Base-by-base conservation (phyloP, 495 filamentous ascomycete species). In the Penicillium odoratum region DNA sequence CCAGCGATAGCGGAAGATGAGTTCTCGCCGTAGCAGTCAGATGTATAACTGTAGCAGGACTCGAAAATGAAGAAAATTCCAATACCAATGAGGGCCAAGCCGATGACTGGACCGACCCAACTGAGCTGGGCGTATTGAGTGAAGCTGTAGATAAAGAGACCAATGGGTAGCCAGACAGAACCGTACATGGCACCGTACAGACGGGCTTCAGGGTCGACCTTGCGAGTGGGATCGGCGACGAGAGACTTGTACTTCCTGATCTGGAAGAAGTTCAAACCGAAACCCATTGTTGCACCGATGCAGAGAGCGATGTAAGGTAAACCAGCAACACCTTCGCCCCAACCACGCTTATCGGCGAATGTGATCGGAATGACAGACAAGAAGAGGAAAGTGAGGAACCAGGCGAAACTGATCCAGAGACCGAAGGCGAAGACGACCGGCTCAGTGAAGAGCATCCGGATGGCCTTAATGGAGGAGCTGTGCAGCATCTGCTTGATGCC, bases 101-200 rank as follows among this genome's bases (percentile, higher is more conserved):
- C 88, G 7, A 92, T 72, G 6, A 78, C 71, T 5, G 88, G 87
- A 0, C 85, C 89, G 47, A 83, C 79, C 88, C 88, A 91, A 58
- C 53, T 74, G 0, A 91, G 74, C 4, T 66, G 60, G 11, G 77
- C 71, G 69, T 87, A 91, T 7, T 85, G 88, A 1, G 86, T 82
- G 87, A 89, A 91, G 47, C 85, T 87, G 75, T 92, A 92, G 67
- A 92, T 88, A 75, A 92, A 91, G 2, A 91, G 74, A 31, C 87
- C 87, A 52, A 88, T 72, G 2, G 88, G 87, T 58, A 82, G 82
- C 86, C 86, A 91, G 78, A 89, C 87, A 30, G 83, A 36, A 77
- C 73, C 74, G 86, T 85, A 59, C 81, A 85, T 11, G 79, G 88
- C 46, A 81, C 88, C 55, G 77, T 80, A 70, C 79, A 87, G 68